phyloP scores from a whole-genome alignment of 2,329 filamentous ascomycete genomes.

The Zopfia rhizophila region DNA sequence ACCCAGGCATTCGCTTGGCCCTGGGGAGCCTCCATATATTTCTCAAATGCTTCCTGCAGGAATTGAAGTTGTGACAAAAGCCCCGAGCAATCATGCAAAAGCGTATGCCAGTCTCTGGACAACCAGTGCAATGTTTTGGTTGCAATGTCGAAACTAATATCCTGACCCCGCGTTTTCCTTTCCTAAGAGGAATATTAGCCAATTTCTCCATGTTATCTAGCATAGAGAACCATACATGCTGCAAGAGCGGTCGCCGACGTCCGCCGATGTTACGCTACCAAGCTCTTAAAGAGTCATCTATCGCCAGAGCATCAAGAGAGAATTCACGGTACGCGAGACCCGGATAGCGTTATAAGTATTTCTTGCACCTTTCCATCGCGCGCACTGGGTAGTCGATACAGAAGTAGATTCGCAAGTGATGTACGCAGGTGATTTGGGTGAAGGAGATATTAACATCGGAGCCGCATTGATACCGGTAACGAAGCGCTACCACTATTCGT shows the following conservation, averaged over 20 bases:
- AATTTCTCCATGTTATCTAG: not conserved
- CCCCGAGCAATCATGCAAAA: conserved; percentile 32
- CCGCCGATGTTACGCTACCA: conserved; percentile 31
- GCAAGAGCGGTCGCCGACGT: conserved; percentile 22
- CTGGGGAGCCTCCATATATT: conserved; percentile 9
- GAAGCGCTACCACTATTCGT: conserved; percentile 17
- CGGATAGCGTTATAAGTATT: conserved; percentile 15
- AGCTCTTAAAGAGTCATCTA: conserved; percentile 31
- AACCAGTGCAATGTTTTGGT: conserved; percentile 30
- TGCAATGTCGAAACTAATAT: conserved; percentile 21
- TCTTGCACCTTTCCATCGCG: conserved; percentile 19
- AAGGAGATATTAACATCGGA: conserved; percentile 32
- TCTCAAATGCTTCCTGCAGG: conserved; percentile 22
- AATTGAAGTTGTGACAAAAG: conserved; percentile 29
- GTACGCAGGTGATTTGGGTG: conserved; percentile 28
- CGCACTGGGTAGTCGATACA: conserved; percentile 33
- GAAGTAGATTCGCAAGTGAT: conserved; percentile 25
- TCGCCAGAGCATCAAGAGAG: conserved; percentile 30
- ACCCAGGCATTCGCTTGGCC: conserved; percentile 14
- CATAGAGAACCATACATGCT: conserved; percentile 17
- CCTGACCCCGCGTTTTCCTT: conserved; percentile 16
- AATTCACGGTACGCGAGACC: conserved; percentile 26
- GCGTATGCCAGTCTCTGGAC: conserved; percentile 30
- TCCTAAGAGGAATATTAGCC: conserved; percentile 15
- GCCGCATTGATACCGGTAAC: conserved; percentile 34